Percentiles rank a stretch among this genome's conserved stretches.
Conservation (phyloP, 2,329 filamentous ascomycete species). For the Alternaria rosae region DNA sequence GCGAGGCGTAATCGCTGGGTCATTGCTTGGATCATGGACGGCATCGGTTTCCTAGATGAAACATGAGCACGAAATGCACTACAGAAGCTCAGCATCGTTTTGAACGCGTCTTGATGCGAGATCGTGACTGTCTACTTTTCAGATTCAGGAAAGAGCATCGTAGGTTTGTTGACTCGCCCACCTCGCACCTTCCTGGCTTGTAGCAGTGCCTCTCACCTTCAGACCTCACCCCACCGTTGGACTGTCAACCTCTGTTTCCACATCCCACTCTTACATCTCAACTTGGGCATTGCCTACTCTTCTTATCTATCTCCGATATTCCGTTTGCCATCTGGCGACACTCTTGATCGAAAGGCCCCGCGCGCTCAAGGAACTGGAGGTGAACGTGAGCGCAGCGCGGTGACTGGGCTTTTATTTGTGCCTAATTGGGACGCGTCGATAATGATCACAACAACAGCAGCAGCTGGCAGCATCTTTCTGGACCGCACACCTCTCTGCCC, state of each 20-base stretch:
- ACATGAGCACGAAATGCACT: not conserved
- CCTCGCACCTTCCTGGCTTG: constrained; percentile 4
- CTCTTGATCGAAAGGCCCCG: not conserved
- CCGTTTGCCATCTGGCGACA: not conserved
- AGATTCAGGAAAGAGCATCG: not conserved
- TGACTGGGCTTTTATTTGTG: constrained; percentile 13
- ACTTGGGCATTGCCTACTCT: constrained; percentile 7
- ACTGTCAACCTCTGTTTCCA: not conserved
- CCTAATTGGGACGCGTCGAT: constrained; percentile 7
- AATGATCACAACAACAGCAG: constrained; percentile 23
- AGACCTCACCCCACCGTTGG: not conserved
- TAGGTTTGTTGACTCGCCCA: constrained; percentile 3
- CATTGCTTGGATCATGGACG: not conserved
- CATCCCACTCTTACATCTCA: not conserved
- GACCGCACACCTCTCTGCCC: constrained; percentile 31
- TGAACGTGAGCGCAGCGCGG: constrained; percentile 17
- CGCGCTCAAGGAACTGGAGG: not conserved
- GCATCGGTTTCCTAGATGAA: not conserved
- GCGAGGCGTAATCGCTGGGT: constrained; percentile 19
- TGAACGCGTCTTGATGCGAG: not conserved
- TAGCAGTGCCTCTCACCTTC: not conserved
- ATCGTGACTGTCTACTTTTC: not conserved
- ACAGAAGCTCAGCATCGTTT: not conserved
- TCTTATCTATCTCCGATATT: constrained; percentile 7
- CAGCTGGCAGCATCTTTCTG: constrained; percentile 12